These are phyloP conservation scores for Cyclotella atomus DNA, from an alignment of 108 stramenopile species.

Conservation along the genomic window DNA sequence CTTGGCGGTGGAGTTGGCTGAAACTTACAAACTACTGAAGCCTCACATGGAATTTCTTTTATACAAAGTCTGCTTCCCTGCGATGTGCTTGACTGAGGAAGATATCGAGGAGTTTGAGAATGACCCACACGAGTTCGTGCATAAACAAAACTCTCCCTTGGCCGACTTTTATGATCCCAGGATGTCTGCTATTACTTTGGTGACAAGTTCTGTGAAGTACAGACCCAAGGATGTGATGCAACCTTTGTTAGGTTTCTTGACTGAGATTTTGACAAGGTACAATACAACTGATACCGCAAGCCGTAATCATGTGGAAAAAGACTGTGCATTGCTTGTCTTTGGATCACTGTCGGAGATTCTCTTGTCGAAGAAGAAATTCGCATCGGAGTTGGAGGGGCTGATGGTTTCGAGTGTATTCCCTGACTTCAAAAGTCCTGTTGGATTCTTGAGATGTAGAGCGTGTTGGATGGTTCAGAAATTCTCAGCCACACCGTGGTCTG, in stretches of 20 bases:
- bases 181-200: slow-evolving; percentile 92
- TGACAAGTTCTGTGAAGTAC: slow-evolving; percentile 92
- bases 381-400: slow-evolving; percentile 80
- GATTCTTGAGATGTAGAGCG: slow-evolving; percentile 91
- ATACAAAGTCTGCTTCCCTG: slow-evolving; percentile 96
- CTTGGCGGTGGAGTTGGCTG: slow-evolving; percentile 88
- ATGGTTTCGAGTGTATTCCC: slow-evolving; percentile 92
- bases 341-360: slow-evolving; percentile 86
- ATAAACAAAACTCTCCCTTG: slow-evolving; percentile 91
- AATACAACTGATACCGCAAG: slow-evolving; percentile 62
- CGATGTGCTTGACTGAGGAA: slow-evolving; percentile 85
- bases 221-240: slow-evolving; percentile 92
- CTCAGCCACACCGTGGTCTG: slow-evolving; percentile 72
- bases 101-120: slow-evolving; percentile 94
- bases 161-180: slow-evolving; percentile 96
- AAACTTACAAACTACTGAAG: slow-evolving; percentile 96
- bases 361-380: slow-evolving; percentile 83
- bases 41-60: slow-evolving; percentile 97
- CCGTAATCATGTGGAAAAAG: slow-evolving; percentile 91
- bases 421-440: slow-evolving; percentile 90
- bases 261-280: slow-evolving; percentile 86
- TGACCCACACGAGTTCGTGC: slow-evolving; percentile 97
- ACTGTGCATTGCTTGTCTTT: slow-evolving; percentile 90
- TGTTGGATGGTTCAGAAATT: slow-evolving; percentile 97
- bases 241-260: slow-evolving; percentile 79